Conservation (phyloP, 1,284 basidiomycete genomes). For the Cystodermella granulosa region DNA sequence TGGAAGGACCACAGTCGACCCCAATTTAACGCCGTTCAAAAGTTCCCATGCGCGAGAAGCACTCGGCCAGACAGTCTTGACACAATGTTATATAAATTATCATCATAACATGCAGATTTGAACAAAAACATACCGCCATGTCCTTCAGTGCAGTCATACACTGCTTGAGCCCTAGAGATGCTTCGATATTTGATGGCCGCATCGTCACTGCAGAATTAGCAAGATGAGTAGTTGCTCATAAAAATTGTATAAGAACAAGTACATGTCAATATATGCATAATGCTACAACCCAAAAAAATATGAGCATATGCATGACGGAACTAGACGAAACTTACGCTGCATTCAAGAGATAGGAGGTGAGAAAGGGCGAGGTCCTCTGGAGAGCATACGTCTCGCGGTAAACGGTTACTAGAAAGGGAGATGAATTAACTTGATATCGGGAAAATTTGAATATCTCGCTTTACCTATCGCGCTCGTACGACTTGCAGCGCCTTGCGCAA, state of each 20-base stretch:
- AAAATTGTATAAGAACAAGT: constrained; percentile 5
- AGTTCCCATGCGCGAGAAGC: constrained; percentile 67
- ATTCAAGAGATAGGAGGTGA: constrained; percentile 70
- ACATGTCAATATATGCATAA: constrained; percentile 81
- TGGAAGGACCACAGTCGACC: constrained; percentile 43
- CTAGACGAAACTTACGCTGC: constrained; percentile 51
- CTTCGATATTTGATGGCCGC: constrained; percentile 64
- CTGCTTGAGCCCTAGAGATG: constrained; percentile 61
- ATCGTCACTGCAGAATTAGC: constrained; percentile 50
- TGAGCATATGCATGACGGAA: constrained; percentile 12
- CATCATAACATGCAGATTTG: constrained; percentile 1
- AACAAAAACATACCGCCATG: constrained; percentile 71
- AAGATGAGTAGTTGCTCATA: constrained; percentile 8
- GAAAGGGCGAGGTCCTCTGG: constrained; percentile 60
- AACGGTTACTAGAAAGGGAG: constrained; percentile 27
- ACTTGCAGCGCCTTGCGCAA: constrained; percentile 71
- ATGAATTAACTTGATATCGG: not conserved
- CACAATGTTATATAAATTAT: constrained; percentile 12
- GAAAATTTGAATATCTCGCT: constrained; percentile 15
- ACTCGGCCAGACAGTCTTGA: constrained; percentile 63
- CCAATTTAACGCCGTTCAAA: constrained; percentile 63
- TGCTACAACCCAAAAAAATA: constrained; percentile 41
- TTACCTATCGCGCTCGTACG: constrained; percentile 67
- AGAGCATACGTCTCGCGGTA: constrained; percentile 63
- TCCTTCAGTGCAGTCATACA: constrained; percentile 64